Evolutionary conservation across 106 monocot genomes (phyloP), one percentile per base, ranked within the genome.

Genomic region (Vanilla planifolia): DNA sequence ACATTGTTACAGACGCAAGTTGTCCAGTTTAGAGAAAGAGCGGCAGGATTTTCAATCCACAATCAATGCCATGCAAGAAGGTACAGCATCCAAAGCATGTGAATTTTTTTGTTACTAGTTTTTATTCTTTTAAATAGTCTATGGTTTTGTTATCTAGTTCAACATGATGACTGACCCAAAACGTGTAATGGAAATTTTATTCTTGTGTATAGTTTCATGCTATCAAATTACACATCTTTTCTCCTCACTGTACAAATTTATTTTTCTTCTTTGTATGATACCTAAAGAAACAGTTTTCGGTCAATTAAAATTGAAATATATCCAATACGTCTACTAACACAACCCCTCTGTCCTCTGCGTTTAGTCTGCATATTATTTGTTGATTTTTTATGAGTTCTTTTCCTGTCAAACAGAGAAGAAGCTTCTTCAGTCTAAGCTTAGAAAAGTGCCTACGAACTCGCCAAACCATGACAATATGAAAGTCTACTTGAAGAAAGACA

Each of bases 31-130:
- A 43, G 98, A 88, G 65, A 98, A 88, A 75, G 98, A 91, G 67
- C 73, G 60, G 45, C 81, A 82, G 29, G 92, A 98, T 92, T 92
- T 92, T 69, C 88, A 98, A 60, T 88, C 80, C 17, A 98, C 82
- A 26, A 76, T 98, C 75, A 85, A 98, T 82, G 92, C 92, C 43
- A 33, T 98, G 60, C 82, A 78, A 77, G 92, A 98, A 92, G 98
- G 98, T 96, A 65, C 50, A 20, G 8, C 21, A 10, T 55, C 35
- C 1, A n/a, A 36, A 30, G 35, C 59, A 3, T 44, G 3, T 14
- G 23, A 13, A 19, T 57, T 35, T 1, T 36, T 6, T 57, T n/a
- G 2, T n/a, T n/a, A n/a, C n/a, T n/a, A n/a, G n/a, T n/a, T n/a
- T n/a, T n/a, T n/a, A n/a, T n/a, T n/a, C n/a, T n/a, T n/a, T n/a